phyloP scores from a whole-genome alignment of 2,329 filamentous ascomycete species.

The Rachicladosporium sp. region DNA sequence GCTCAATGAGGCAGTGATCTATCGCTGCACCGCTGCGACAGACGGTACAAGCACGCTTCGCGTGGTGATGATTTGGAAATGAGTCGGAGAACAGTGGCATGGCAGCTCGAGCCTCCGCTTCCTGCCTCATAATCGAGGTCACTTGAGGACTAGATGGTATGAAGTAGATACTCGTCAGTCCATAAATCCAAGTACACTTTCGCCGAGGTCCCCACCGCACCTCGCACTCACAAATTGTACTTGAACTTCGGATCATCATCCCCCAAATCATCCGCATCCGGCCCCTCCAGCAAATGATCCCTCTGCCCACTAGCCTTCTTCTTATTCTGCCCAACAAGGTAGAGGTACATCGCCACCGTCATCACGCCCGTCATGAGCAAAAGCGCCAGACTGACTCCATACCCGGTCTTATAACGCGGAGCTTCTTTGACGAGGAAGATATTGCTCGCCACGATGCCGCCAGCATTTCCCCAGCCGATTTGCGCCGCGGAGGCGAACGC shows the following conservation, averaged over 20 bases:
- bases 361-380: constrained; percentile 33
- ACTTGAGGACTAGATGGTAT: too few species aligned
- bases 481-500: constrained; percentile 35
- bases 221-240: constrained; percentile 16
- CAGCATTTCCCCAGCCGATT: constrained; percentile 39
- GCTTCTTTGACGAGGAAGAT: constrained; percentile 35
- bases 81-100: too few species aligned
- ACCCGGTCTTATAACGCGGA: constrained; percentile 40
- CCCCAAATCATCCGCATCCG: constrained; percentile 37
- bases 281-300: constrained; percentile 30
- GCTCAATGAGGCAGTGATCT: too few species aligned
- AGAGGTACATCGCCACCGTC: constrained; percentile 28
- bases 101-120: too few species aligned
- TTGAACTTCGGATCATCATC: constrained; percentile 41
- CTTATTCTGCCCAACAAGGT: constrained; percentile 33
- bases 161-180: too few species aligned
- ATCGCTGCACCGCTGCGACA: too few species aligned
- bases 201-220: too few species aligned
- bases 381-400: constrained; percentile 35
- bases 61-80: too few species aligned
- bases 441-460: constrained; percentile 40
- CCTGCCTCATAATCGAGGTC: too few species aligned
- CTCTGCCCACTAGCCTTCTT: constrained; percentile 35
- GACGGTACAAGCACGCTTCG: too few species aligned
- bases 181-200: too few species aligned